Evolutionary conservation across 768 basidiomycete species (phyloP).

Genomic region (Cytidiella melzeri): DNA sequence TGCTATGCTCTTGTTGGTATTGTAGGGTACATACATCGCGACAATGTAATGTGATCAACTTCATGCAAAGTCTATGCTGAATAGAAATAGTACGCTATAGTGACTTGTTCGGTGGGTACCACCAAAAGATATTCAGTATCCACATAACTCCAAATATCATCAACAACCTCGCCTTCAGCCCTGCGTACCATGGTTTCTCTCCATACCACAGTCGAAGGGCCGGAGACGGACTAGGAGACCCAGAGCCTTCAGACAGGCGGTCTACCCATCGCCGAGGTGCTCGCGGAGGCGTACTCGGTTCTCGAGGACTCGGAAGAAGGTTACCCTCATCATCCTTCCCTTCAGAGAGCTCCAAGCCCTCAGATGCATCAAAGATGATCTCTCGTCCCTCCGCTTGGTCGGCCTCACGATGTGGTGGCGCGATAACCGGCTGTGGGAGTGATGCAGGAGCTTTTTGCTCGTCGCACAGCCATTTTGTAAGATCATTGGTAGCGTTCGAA

Average conservation of each 20-base stretch:
- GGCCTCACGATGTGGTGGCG: constrained; percentile 6
- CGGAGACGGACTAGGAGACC: constrained; percentile 15
- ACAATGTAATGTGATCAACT: background rate
- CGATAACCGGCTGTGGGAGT: constrained; percentile 13
- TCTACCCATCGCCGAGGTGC: constrained; percentile 44
- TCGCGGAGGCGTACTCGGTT: constrained; percentile 35
- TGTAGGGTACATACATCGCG: too few relatives aligned
- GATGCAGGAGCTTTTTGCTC: constrained; percentile 17
- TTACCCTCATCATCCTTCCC: constrained; percentile 26
- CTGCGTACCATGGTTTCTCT: constrained; percentile 29
- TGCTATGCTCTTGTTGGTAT: background rate
- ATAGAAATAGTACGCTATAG: background rate
- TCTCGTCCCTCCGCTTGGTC: constrained; percentile 14
- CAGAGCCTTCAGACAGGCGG: constrained; percentile 35
- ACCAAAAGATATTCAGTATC: constrained; percentile 60
- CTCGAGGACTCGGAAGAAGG: constrained; percentile 22
- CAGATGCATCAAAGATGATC: constrained; percentile 20
- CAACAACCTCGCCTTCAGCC: constrained; percentile 37
- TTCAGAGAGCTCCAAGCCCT: constrained; percentile 8
- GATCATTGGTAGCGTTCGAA: constrained; percentile 65
- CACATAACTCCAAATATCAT: constrained; percentile 48
- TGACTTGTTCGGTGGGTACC: constrained; percentile 19
- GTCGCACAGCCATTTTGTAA: constrained; percentile 56
- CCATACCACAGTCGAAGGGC: constrained; percentile 28
- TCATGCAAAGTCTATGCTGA: background rate